Conservation (phyloP, 176 grass and related monocot species). For the Guadua angustifolia region DNA sequence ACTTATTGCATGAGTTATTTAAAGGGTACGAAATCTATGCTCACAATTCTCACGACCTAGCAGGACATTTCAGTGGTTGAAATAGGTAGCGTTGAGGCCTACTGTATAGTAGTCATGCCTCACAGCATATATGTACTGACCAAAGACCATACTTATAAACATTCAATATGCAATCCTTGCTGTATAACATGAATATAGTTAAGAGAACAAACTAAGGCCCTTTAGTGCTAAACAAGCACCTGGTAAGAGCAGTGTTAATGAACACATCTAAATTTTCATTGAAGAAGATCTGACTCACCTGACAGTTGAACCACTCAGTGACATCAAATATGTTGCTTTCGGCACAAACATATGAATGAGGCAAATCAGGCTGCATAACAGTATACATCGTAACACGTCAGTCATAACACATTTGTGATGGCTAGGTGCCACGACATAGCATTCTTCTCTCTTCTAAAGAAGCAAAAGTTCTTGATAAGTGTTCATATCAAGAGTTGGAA, state of each 20-base stretch:
- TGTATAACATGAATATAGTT: conserved; percentile 1
- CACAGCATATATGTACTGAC: neutral
- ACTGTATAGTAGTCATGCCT: neutral
- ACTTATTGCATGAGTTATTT: conserved; percentile 5
- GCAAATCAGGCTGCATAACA: conserved; percentile 70
- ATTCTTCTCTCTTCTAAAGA: conserved; percentile 20
- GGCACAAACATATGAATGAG: conserved; percentile 84
- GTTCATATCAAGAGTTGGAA: conserved; percentile 1
- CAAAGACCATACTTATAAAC: conserved; percentile 2
- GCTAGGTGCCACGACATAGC: neutral
- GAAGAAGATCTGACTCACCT: conserved; percentile 63
- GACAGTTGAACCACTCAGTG: conserved; percentile 95
- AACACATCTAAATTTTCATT: conserved; percentile 20
- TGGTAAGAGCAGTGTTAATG: conserved; percentile 31
- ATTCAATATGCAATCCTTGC: neutral
- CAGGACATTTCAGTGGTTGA: neutral
- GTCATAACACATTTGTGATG: conserved; percentile 35
- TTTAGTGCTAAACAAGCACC: conserved; percentile 21
- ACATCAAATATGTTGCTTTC: conserved; percentile 93
- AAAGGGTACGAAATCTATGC: neutral
- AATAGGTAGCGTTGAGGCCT: neutral
- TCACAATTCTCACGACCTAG: neutral
- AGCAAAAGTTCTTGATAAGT: conserved; percentile 3
- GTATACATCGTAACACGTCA: conserved; percentile 45
- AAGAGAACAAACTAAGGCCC: conserved; percentile 10